A percentile compares a stretch with the other conserved stretches of the same genome.
phyloP scores from a whole-genome alignment of 352 stramenopile species.

The Globisporangium splendens region DNA sequence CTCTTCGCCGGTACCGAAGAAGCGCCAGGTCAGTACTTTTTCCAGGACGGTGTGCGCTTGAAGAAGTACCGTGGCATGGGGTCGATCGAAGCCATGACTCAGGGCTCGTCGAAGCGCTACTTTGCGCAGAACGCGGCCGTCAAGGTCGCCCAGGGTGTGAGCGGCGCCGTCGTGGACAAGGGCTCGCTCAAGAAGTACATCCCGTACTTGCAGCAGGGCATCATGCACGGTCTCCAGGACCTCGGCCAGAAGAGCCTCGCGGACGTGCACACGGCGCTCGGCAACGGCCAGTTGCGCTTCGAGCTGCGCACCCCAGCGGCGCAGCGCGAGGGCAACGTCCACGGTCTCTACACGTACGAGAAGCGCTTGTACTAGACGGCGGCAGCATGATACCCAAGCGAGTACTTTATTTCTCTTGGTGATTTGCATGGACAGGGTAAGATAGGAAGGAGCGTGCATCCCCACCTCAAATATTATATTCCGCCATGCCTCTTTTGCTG shows the following conservation, averaged over 20 bases:
- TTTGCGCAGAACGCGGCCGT: slow-evolving; percentile 89
- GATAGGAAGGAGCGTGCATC: background rate
- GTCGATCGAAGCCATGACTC: slow-evolving; percentile 98
- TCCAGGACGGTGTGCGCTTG: slow-evolving; percentile 98
- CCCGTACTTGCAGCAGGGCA: slow-evolving; percentile 98
- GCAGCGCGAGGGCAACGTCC: slow-evolving; percentile 98
- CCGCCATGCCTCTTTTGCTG: slow-evolving; percentile 3
- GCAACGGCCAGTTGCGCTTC: slow-evolving; percentile 90
- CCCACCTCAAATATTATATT: slow-evolving; percentile 10
- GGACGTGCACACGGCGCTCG: slow-evolving; percentile 80
- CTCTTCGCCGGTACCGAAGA: slow-evolving; percentile 99
- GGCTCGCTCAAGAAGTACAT: slow-evolving; percentile 98
- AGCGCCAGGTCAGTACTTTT: slow-evolving; percentile 99
- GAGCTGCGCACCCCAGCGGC: slow-evolving; percentile 98
- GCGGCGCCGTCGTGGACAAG: slow-evolving; percentile 98
- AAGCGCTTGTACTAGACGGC: slow-evolving; percentile 83
- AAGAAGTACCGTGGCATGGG: slow-evolving; percentile 99
- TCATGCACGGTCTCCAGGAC: slow-evolving; percentile 98
- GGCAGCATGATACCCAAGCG: background rate
- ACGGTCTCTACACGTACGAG: slow-evolving; percentile 98
- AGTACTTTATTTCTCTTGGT: slow-evolving; percentile 8
- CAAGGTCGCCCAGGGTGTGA: slow-evolving; percentile 99
- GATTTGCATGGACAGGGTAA: background rate
- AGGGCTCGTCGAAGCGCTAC: slow-evolving; percentile 94
- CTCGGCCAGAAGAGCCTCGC: slow-evolving; percentile 91